phyloP scores from a whole-genome alignment of 225 moss, liverwort and hornwort species.

The Marchantia paleacea region DNA sequence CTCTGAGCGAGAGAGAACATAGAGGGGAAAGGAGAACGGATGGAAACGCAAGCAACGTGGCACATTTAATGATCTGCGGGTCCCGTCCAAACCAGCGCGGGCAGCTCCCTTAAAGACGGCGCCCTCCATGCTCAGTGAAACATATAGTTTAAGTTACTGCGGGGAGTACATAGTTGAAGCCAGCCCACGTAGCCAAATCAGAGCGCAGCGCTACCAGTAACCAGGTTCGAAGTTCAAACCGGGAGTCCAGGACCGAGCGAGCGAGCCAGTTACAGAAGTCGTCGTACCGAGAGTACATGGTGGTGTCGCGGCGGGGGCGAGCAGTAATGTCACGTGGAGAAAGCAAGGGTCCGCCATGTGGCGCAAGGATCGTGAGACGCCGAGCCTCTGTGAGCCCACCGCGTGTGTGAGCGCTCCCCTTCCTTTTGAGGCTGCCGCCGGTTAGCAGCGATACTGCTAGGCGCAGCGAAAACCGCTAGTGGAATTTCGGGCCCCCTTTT shows the following conservation, averaged over 20 bases:
- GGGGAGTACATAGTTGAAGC: background rate
- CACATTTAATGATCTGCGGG: background rate
- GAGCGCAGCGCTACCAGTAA: background rate
- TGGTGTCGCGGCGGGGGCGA: background rate
- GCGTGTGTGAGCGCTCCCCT: background rate
- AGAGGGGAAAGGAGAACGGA: background rate
- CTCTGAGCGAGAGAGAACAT: background rate
- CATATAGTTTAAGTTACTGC: background rate
- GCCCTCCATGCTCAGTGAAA: background rate
- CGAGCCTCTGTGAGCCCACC: background rate
- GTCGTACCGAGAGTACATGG: background rate
- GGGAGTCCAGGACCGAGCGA: background rate
- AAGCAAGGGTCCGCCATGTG: background rate
- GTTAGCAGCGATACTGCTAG: background rate
- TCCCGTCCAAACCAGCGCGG: slow-evolving; percentile 3
- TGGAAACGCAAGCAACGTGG: background rate
- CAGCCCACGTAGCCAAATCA: background rate
- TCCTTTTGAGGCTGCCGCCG: background rate
- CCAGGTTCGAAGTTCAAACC: background rate
- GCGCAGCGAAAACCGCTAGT: background rate
- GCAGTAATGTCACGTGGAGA: slow-evolving; percentile 10
- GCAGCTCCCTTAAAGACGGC: slow-evolving; percentile 13
- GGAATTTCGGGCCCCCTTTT: background rate
- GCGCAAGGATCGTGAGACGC: background rate
- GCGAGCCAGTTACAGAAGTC: background rate